Conservation (phyloP, 2,329 filamentous ascomycete genomes). For the Ophiostoma sp. region DNA sequence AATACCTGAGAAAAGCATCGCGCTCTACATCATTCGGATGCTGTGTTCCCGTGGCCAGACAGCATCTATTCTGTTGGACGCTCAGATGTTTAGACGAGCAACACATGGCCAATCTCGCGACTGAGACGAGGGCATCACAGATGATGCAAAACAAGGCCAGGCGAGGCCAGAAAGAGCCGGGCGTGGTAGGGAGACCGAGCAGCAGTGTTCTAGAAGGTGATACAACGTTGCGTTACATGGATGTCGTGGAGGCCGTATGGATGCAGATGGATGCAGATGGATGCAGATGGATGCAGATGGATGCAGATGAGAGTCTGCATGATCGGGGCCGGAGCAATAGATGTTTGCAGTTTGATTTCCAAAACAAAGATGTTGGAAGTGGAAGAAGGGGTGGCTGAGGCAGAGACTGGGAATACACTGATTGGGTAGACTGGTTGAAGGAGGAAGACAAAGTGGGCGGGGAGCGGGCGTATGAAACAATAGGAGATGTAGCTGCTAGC, state of each 20-base stretch:
- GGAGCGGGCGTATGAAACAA: no score
- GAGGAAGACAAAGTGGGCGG: not conserved
- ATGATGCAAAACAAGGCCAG: not conserved
- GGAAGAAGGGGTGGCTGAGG: not conserved
- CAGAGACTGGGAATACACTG: not conserved
- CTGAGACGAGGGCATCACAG: not conserved
- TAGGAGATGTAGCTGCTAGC: no score
- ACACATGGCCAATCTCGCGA: not conserved
- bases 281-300: no score
- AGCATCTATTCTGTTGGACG: not conserved
- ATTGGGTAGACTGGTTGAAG: no score
- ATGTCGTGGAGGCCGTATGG: no score
- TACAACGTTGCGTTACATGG: not conserved
- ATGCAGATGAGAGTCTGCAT: not conserved
- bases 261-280: not conserved
- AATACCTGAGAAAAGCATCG: no score
- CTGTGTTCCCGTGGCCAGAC: not conserved
- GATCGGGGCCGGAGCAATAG: not conserved
- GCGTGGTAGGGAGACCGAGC: not conserved
- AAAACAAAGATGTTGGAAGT: not conserved
- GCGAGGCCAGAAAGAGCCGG: not conserved
- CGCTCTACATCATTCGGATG: not conserved
- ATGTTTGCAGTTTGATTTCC: slow-evolving; percentile 12
- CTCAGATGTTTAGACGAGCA: not conserved
- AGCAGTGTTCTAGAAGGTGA: not conserved